Evolutionary conservation across 108 stramenopile species (phyloP), one percentile per base, ranked within the genome.

Genomic region (Cyclostephanos invisitatus): DNA sequence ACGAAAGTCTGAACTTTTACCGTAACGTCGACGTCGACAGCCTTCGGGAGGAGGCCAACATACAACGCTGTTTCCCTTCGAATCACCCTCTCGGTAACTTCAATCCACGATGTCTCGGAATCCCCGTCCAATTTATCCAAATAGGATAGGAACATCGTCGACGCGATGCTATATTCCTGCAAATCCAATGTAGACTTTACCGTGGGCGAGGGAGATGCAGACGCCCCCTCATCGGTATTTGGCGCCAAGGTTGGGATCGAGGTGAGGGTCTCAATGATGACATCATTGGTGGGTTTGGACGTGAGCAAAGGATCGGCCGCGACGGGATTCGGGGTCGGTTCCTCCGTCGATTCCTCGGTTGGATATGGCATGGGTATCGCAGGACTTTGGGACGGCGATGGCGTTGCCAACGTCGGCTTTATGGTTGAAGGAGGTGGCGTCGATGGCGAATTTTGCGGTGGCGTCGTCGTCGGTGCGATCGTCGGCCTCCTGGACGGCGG

Each of bases 131-230:
- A 20, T 49, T 0, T 0, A n/a, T 64, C 63, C 12, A 20, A 44
- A 29, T 24, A 14, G 44, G 21, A 64, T 0, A 64, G 63, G 10
- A 64, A 24, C 63, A 64, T 64, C 18, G n/a, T 40, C 27, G 63
- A 64, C 1, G 63, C 10, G 24, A 64, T 44, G 12, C 8, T 15
- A 47, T 64, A 64, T 49, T 27, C 44, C 42, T 17, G 27, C 44
- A 15, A 15, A 15, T 46, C 2, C 12, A 15, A 17, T 15, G 44
- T 14, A 46, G 11, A 32, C 2, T 4, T 32, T 4, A 4, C 32
- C 32, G 32, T 46, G 15, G 44, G 14, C 17, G 44, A 46, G 3
- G 44, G 44, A 15, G 44, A 14, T 54, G 25, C 22, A 12, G 53
- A 12, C 11, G 58, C 5, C 37, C 9, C 53, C 25, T 0, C 22